phyloP scores from a whole-genome alignment of 208 protist species.

The Leishmania braziliensis region DNA sequence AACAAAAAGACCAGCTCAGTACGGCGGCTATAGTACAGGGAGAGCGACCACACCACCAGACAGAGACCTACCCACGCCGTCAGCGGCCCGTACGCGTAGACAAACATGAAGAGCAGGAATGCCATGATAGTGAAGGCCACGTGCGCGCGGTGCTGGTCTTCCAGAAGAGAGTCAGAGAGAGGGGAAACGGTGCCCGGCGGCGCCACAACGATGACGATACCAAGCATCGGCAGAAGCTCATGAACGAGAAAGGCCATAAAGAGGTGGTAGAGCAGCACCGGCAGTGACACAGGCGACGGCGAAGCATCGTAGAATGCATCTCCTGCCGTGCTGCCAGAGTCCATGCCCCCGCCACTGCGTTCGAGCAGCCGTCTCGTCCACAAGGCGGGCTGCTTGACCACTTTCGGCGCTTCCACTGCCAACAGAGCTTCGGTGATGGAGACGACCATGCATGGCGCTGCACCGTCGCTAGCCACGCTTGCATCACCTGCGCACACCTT shows the following conservation, averaged over 20 bases:
- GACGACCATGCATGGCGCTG: constrained; percentile 59
- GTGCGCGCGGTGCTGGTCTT: constrained; percentile 33
- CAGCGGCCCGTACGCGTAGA: constrained; percentile 15
- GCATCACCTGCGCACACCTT: constrained; percentile 55
- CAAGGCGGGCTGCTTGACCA: neutral
- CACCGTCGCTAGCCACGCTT: neutral
- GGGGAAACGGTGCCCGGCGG: neutral
- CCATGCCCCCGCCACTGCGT: neutral
- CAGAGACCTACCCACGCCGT: constrained; percentile 19
- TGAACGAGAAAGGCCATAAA: constrained; percentile 41
- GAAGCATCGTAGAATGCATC: neutral
- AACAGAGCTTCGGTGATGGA: constrained; percentile 74
- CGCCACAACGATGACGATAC: constrained; percentile 3
- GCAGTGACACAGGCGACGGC: constrained; percentile 16
- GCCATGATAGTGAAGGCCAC: constrained; percentile 41
- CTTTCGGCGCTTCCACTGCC: constrained; percentile 61
- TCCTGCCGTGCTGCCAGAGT: neutral
- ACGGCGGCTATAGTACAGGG: constrained; percentile 34
- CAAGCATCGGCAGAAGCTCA: constrained; percentile 35
- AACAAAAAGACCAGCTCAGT: constrained; percentile 33
- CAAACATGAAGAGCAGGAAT: constrained; percentile 29
- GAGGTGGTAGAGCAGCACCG: constrained; percentile 30
- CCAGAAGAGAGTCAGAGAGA: constrained; percentile 9
- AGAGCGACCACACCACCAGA: constrained; percentile 34
- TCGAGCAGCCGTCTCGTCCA: constrained; percentile 25